Percentiles rank a stretch among this genome's conserved stretches.
Conservation (phyloP, 106 monocot species). For the Dactylorhiza incarnata region DNA sequence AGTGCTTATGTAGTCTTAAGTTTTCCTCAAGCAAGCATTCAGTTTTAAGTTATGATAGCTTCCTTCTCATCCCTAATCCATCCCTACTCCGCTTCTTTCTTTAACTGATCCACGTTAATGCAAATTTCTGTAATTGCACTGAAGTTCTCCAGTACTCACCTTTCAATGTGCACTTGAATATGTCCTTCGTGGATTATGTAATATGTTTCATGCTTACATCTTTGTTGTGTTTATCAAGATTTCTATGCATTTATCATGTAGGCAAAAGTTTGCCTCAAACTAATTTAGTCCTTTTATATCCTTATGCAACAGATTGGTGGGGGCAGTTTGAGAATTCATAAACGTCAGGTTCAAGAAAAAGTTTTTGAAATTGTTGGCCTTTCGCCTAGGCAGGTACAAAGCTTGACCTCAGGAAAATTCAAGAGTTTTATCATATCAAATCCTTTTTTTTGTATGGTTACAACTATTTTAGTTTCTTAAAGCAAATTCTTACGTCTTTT, state of each 20-base stretch:
- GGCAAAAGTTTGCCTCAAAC: not conserved
- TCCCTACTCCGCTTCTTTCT: not conserved
- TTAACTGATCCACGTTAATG: not conserved
- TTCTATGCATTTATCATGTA: not conserved
- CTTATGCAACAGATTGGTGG: slow-evolving; percentile 76
- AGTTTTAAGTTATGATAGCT: not conserved
- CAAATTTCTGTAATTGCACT: not conserved
- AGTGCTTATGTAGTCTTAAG: not conserved
- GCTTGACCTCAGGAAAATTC: not conserved
- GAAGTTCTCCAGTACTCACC: not conserved
- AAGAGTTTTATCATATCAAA: not conserved
- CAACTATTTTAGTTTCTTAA: not conserved
- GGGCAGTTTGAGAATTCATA: slow-evolving; percentile 96
- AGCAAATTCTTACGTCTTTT: not conserved
- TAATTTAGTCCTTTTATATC: not conserved
- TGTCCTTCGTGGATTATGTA: not conserved
- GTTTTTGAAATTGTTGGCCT: slow-evolving; percentile 83
- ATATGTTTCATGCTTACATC: not conserved
- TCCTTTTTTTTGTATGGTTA: not conserved
- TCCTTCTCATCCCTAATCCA: not conserved
- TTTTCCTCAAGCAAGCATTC: not conserved
- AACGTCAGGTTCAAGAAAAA: slow-evolving; percentile 91
- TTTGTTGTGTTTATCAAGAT: not conserved
- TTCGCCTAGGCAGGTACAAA: slow-evolving; percentile 52
- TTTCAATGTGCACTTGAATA: not conserved